Evolutionary conservation across 2,329 filamentous ascomycete species (phyloP).

Genomic region (Botryosphaeria agaves): DNA sequence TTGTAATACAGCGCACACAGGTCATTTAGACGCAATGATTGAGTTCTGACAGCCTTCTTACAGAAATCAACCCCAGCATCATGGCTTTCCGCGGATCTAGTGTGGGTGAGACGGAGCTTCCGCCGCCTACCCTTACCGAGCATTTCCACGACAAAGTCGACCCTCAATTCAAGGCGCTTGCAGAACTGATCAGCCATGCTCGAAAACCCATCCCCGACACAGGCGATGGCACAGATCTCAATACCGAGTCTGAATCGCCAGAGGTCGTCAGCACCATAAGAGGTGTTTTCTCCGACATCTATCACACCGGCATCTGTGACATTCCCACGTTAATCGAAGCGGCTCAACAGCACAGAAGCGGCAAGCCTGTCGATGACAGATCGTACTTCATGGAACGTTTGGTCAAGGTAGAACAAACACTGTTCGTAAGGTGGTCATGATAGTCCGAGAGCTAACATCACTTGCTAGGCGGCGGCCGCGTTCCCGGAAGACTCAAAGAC

Average conservation of each 20-base stretch:
- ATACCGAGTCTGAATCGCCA: slow-evolving; percentile 14
- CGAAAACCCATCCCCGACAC: slow-evolving; percentile 18
- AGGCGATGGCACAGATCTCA: slow-evolving; percentile 24
- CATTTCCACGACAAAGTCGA: no score
- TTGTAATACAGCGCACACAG: no score
- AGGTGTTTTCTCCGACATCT: slow-evolving; percentile 9
- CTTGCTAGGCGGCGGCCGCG: slow-evolving; percentile 18
- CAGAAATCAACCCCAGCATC: no score
- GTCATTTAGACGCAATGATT: no score
- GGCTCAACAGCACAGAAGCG: slow-evolving; percentile 21
- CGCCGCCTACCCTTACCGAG: no score
- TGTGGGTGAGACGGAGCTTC: no score
- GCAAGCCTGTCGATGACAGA: slow-evolving; percentile 41
- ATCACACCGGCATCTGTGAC: slow-evolving; percentile 12
- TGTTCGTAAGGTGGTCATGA: neutral
- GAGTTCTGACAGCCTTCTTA: no score
- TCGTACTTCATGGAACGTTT: slow-evolving; percentile 42
- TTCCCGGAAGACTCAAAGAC: slow-evolving; percentile 22
- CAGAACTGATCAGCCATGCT: slow-evolving; percentile 7
- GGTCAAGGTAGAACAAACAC: slow-evolving; percentile 22
- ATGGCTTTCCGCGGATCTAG: no score
- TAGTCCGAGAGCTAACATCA: neutral
- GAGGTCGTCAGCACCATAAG: slow-evolving; percentile 5
- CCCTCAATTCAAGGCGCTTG: slow-evolving; percentile 4
- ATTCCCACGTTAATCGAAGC: slow-evolving; percentile 19